phyloP scores from a whole-genome alignment of 2,329 filamentous ascomycete species.

The Hymenoscyphus fructigenus region DNA sequence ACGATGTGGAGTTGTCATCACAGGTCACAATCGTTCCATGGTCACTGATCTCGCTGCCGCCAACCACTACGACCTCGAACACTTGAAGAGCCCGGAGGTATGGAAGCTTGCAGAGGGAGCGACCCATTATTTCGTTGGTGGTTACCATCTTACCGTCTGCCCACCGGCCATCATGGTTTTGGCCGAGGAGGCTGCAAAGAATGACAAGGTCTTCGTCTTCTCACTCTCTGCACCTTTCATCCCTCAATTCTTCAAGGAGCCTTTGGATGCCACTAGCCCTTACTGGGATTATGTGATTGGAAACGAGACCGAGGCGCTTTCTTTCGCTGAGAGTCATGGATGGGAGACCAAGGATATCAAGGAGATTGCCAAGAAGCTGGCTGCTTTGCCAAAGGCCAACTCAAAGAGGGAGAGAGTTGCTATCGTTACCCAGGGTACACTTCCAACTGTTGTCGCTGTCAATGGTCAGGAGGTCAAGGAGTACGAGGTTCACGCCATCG shows the following conservation, averaged over 20 bases:
- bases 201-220: conserved; percentile 90
- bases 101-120: conserved; percentile 91
- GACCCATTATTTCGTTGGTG: conserved; percentile 87
- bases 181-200: conserved; percentile 81
- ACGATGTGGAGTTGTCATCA: conserved; percentile 95
- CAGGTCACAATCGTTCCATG: conserved; percentile 91
- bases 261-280: conserved; percentile 77
- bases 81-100: conserved; percentile 86
- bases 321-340: conserved; percentile 81
- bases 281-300: conserved; percentile 97
- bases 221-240: conserved; percentile 97
- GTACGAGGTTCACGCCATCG: conserved; percentile 79
- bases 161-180: conserved; percentile 87
- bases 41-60: conserved; percentile 94
- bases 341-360: conserved; percentile 74
- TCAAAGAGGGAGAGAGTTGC: conserved; percentile 77
- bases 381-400: conserved; percentile 91
- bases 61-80: conserved; percentile 94
- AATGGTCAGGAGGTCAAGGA: conserved; percentile 67
- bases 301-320: conserved; percentile 91
- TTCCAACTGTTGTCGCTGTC: conserved; percentile 81
- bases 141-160: conserved; percentile 96
- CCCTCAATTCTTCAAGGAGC: conserved; percentile 95
- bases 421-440: conserved; percentile 92
- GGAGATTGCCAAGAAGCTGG: conserved; percentile 82